These are phyloP conservation scores for Ephemerocybe angulata DNA, from an alignment of 768 basidiomycete genomes.

Conservation along the genomic window DNA sequence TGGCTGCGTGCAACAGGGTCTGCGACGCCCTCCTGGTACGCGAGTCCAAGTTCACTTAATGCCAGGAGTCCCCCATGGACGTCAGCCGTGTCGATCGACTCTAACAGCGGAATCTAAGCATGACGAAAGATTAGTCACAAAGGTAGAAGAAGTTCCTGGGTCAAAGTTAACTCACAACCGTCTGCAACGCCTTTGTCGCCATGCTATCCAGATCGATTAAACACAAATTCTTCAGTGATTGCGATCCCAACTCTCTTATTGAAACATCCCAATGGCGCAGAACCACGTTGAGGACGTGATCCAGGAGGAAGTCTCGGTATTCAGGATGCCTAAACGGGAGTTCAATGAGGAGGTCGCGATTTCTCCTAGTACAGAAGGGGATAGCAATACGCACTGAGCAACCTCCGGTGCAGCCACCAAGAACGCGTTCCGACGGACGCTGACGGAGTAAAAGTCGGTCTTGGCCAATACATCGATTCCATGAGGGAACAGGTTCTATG, in stretches of 20 bases:
- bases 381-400: slow-evolving; percentile 61
- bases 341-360: slow-evolving; percentile 1
- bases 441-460: slow-evolving; percentile 94
- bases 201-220: slow-evolving; percentile 52
- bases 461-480: slow-evolving; percentile 91
- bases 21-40: slow-evolving; percentile 37
- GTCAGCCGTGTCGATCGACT: slow-evolving; percentile 62
- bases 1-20: slow-evolving; percentile 30
- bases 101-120: slow-evolving; percentile 50
- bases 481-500: slow-evolving; percentile 83
- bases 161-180: slow-evolving; percentile 45
- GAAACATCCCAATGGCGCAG: slow-evolving; percentile 85
- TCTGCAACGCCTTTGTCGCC: slow-evolving; percentile 44
- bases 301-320: slow-evolving; percentile 66
- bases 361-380: background rate
- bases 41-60: slow-evolving; percentile 69
- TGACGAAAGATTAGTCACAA: slow-evolving; percentile 6
- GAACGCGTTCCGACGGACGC: slow-evolving; percentile 80
- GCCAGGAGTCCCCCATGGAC: slow-evolving; percentile 81
- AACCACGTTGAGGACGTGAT: slow-evolving; percentile 70
- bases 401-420: slow-evolving; percentile 82
- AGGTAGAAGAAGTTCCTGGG: background rate
- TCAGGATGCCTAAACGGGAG: slow-evolving; percentile 58
- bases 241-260: slow-evolving; percentile 75
- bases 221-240: slow-evolving; percentile 69